phyloP scores from a whole-genome alignment of 164 flowering plant genomes.

The Echeveria elegans region DNA sequence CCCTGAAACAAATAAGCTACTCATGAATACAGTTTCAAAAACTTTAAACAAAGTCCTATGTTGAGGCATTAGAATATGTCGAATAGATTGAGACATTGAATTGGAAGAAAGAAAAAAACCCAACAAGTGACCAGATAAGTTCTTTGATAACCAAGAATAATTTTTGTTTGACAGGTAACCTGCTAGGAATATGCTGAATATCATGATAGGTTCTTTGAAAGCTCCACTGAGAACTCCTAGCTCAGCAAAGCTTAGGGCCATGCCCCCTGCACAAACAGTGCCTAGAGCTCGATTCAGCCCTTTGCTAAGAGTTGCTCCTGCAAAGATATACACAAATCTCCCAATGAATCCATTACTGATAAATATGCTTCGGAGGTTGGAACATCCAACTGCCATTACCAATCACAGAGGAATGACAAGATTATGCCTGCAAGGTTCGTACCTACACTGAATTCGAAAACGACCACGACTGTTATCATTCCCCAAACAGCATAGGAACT shows the following conservation, averaged over 20 bases:
- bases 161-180: conserved; percentile 26
- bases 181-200: conserved; percentile 53
- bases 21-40: not conserved
- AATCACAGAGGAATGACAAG: not conserved
- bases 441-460: conserved; percentile 86
- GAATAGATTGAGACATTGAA: no score
- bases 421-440: not conserved
- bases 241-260: conserved; percentile 60
- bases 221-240: conserved; percentile 33
- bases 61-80: not conserved
- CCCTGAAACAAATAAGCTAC: conserved; percentile 23
- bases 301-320: conserved; percentile 79
- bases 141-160: no score
- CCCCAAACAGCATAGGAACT: conserved; percentile 67
- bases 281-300: conserved; percentile 83
- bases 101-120: no score
- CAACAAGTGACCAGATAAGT: no score
- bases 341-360: not conserved
- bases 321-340: not conserved
- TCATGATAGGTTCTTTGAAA: conserved; percentile 38
- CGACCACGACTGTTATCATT: conserved; percentile 68
- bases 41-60: not conserved
- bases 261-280: conserved; percentile 76
- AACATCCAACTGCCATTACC: not conserved
- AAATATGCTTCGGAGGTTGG: not conserved